phyloP scores from a whole-genome alignment of 1,139 yeast genomes.

The Yamadazyma mexicana region DNA sequence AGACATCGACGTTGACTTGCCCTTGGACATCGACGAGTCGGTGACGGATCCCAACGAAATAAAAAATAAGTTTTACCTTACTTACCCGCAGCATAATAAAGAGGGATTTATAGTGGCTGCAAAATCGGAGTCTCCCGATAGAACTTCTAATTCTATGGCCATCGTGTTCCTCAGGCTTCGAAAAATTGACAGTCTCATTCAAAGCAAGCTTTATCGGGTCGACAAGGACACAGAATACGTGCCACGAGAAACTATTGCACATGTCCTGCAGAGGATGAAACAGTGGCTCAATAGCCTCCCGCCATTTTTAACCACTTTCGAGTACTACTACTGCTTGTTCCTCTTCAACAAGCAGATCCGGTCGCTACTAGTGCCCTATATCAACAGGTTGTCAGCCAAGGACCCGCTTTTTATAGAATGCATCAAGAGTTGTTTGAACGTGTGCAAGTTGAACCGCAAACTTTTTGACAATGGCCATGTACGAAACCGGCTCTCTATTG shows the following conservation, averaged over 20 bases:
- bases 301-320: constrained; percentile 5
- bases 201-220: constrained; percentile 9
- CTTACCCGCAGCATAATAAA: constrained; percentile 9
- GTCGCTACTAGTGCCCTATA: constrained; percentile 10
- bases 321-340: constrained; percentile 11
- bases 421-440: constrained; percentile 11
- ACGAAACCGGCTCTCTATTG: constrained; percentile 9
- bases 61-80: constrained; percentile 8
- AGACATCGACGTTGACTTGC: constrained; percentile 12
- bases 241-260: constrained; percentile 8
- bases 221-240: constrained; percentile 6
- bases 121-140: background rate
- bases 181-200: constrained; percentile 12
- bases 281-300: constrained; percentile 10
- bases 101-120: constrained; percentile 3
- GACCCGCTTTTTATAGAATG: constrained; percentile 13
- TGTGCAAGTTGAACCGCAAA: constrained; percentile 11
- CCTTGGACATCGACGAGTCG: constrained; percentile 11
- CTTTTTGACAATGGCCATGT: constrained; percentile 10
- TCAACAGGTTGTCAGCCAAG: constrained; percentile 6
- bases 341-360: constrained; percentile 13
- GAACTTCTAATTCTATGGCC: constrained; percentile 10
- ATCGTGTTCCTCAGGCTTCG: constrained; percentile 8
- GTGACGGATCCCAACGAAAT: constrained; percentile 6
- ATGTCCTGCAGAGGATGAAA: constrained; percentile 8